Evolutionary conservation across 306 rosid species (phyloP).

Genomic region (Myrica gale): DNA sequence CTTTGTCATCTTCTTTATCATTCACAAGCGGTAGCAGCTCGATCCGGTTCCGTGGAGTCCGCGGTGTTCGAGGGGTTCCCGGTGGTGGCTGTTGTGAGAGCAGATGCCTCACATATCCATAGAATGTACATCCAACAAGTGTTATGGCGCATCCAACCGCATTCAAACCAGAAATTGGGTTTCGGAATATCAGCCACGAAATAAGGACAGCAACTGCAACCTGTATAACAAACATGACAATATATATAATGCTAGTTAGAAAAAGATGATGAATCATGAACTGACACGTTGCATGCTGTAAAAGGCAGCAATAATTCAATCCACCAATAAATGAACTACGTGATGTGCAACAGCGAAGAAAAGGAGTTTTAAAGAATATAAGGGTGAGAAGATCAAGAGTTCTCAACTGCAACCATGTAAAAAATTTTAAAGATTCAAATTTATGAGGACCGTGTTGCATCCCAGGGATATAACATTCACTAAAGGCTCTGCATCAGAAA

Average conservation of each 20-base stretch:
- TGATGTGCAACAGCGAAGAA: background rate
- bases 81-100: constrained; percentile 74
- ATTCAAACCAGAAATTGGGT: constrained; percentile 78
- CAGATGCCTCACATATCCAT: constrained; percentile 80
- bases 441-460: background rate
- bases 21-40: constrained; percentile 94
- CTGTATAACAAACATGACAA: constrained; percentile 37
- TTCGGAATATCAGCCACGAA: constrained; percentile 89
- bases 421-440: background rate
- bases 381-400: background rate
- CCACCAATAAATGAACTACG: background rate
- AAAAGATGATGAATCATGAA: constrained; percentile 4
- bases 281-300: background rate
- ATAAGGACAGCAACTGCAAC: constrained; percentile 96
- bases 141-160: constrained; percentile 83
- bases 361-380: background rate
- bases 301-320: constrained; percentile 9
- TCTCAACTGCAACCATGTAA: background rate
- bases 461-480: background rate
- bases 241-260: background rate
- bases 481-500: background rate
- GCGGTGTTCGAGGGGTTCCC: constrained; percentile 81
- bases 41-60: constrained; percentile 74
- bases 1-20: constrained; percentile 85
- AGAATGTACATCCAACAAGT: constrained; percentile 90